These are phyloP conservation scores for Pichia sporocuriosa DNA, from an alignment of 805 yeast species.

Conservation along the genomic window DNA sequence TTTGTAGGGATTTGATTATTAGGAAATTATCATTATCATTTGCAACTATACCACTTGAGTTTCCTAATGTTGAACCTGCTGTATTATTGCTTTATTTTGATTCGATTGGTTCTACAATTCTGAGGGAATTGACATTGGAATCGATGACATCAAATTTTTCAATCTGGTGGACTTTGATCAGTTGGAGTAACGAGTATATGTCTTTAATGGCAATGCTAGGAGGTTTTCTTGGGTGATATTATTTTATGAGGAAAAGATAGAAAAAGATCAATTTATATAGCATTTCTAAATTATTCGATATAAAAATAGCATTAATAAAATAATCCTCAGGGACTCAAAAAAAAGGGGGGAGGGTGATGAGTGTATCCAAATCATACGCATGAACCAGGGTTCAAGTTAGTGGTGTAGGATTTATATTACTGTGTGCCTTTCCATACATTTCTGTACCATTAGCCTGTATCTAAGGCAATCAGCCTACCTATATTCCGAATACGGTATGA, in stretches of 20 bases:
- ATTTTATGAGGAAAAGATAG: too few species aligned
- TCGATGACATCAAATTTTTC: constrained; percentile 53
- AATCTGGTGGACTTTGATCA: constrained; percentile 69
- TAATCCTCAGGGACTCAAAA: too few species aligned
- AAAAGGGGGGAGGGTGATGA: too few species aligned
- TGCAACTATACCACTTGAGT: constrained; percentile 27
- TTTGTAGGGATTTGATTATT: constrained; percentile 1
- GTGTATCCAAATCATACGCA: too few species aligned
- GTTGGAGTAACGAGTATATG: constrained; percentile 73
- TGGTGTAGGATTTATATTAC: too few species aligned
- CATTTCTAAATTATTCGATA: too few species aligned
- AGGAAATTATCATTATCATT: constrained; percentile 14
- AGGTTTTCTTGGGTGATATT: constrained; percentile 38
- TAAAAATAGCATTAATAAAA: too few species aligned
- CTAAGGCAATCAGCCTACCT: too few species aligned
- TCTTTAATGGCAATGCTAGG: constrained; percentile 61
- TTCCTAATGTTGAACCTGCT: constrained; percentile 47
- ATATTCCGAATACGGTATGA: too few species aligned
- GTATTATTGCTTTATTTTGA: constrained; percentile 47
- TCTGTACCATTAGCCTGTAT: too few species aligned
- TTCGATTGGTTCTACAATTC: constrained; percentile 48
- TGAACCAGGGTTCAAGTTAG: too few species aligned
- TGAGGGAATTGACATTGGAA: constrained; percentile 53
- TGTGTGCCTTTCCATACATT: too few species aligned
- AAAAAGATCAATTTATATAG: not conserved